A percentile compares a stretch with the other conserved stretches of the same genome.
phyloP scores from a whole-genome alignment of 2,329 filamentous ascomycete genomes.

The Ascochyta fabae region DNA sequence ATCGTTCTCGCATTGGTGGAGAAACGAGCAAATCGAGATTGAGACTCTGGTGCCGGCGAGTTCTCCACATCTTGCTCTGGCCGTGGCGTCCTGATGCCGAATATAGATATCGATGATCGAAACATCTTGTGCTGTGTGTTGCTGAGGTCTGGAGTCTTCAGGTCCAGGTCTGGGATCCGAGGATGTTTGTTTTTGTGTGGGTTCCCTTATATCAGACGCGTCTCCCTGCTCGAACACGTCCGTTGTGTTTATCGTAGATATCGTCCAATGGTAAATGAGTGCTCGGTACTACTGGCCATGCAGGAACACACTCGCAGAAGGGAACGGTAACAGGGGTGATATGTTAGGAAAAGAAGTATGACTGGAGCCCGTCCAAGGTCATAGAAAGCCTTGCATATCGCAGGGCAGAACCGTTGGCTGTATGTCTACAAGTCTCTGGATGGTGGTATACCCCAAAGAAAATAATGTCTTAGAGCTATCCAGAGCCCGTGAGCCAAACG shows the following conservation, averaged over 20 bases:
- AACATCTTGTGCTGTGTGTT: slow-evolving; percentile 36
- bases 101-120: slow-evolving; percentile 36
- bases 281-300: slow-evolving; percentile 12
- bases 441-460: slow-evolving; percentile 4
- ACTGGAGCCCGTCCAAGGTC: slow-evolving; percentile 44
- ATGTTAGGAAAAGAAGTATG: slow-evolving; percentile 28
- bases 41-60: slow-evolving; percentile 26
- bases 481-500: slow-evolving; percentile 41
- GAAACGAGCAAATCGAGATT: slow-evolving; percentile 30
- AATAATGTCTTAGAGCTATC: slow-evolving; percentile 23
- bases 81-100: slow-evolving; percentile 40
- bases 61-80: slow-evolving; percentile 37
- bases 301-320: slow-evolving; percentile 12
- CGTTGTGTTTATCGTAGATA: slow-evolving; percentile 6
- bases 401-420: slow-evolving; percentile 32
- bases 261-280: slow-evolving; percentile 12
- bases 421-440: slow-evolving; percentile 17
- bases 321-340: slow-evolving; percentile 15
- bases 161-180: slow-evolving; percentile 10
- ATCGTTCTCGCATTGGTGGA: slow-evolving; percentile 22
- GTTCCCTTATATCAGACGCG: slow-evolving; percentile 40
- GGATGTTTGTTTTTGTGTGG: slow-evolving; percentile 24
- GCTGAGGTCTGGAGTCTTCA: slow-evolving; percentile 17
- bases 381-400: slow-evolving; percentile 38
- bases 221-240: slow-evolving; percentile 16